These are phyloP conservation scores for Mycena sanguinolenta DNA, from an alignment of 768 basidiomycete genomes.

Conservation along the genomic window DNA sequence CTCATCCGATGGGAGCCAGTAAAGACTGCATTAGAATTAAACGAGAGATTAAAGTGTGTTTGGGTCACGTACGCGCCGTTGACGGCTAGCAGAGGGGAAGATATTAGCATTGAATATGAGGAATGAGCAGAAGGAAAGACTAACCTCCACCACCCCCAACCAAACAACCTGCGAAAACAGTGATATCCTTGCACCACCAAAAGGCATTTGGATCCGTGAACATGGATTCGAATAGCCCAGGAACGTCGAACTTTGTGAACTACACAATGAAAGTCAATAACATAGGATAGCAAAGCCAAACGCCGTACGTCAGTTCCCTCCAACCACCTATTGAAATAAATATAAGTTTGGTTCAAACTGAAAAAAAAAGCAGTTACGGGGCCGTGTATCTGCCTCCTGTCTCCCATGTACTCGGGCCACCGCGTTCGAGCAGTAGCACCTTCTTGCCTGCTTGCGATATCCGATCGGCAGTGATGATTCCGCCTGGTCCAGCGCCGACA, in stretches of 20 bases:
- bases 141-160: slow-evolving; percentile 57
- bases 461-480: slow-evolving; percentile 70
- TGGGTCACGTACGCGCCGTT: slow-evolving; percentile 67
- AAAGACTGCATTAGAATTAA: slow-evolving; percentile 20
- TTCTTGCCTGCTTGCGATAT: slow-evolving; percentile 74
- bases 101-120: too few relatives aligned
- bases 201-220: slow-evolving; percentile 68
- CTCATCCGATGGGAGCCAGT: slow-evolving; percentile 38
- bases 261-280: slow-evolving; percentile 37
- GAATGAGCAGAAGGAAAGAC: too few relatives aligned
- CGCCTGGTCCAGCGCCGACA: slow-evolving; percentile 71
- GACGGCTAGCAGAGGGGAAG: slow-evolving; percentile 46
- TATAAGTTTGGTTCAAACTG: neutral
- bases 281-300: neutral
- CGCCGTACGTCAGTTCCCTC: slow-evolving; percentile 56
- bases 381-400: slow-evolving; percentile 72
- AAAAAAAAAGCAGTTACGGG: slow-evolving; percentile 24
- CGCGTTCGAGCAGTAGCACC: slow-evolving; percentile 72
- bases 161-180: slow-evolving; percentile 73
- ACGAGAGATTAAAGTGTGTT: neutral
- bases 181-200: slow-evolving; percentile 80
- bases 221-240: slow-evolving; percentile 76
- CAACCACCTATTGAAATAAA: slow-evolving; percentile 51
- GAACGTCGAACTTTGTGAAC: slow-evolving; percentile 77
- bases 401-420: slow-evolving; percentile 70